Percentiles rank a stretch among this genome's conserved stretches.
Evolutionary conservation across 192 early-diverging fungal species (phyloP).

Genomic region (Kappamyces sp.): DNA sequence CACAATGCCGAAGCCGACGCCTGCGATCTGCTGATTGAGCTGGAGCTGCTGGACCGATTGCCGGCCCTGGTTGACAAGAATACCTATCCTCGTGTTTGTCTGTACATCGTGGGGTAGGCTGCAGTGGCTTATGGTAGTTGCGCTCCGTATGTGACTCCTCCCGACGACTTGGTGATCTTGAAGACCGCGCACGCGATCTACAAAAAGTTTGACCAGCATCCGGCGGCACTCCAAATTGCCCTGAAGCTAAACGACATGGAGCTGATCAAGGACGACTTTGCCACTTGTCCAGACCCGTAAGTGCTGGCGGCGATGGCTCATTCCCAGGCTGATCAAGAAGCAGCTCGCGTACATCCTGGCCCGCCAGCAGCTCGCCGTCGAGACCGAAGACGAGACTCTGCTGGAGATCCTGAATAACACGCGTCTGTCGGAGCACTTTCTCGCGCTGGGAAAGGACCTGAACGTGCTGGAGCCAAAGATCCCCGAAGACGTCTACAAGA

Average conservation of each 20-base stretch:
- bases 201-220: slow-evolving; percentile 68
- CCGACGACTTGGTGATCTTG: slow-evolving; percentile 78
- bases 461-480: slow-evolving; percentile 92
- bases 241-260: slow-evolving; percentile 76
- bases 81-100: slow-evolving; percentile 87
- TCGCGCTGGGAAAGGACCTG: slow-evolving; percentile 82
- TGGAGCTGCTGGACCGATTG: slow-evolving; percentile 77
- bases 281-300: slow-evolving; percentile 70
- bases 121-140: slow-evolving; percentile 50
- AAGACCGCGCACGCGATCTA: slow-evolving; percentile 88
- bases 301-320: slow-evolving; percentile 16
- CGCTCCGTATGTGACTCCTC: slow-evolving; percentile 84
- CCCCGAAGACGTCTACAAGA: slow-evolving; percentile 98
- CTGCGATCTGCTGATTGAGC: slow-evolving; percentile 87
- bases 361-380: slow-evolving; percentile 74
- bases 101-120: slow-evolving; percentile 81
- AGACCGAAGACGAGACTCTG: slow-evolving; percentile 75
- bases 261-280: slow-evolving; percentile 82
- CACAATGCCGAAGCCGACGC: slow-evolving; percentile 99
- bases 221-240: slow-evolving; percentile 80
- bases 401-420: slow-evolving; percentile 86
- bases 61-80: slow-evolving; percentile 84
- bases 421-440: slow-evolving; percentile 78
- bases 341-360: slow-evolving; percentile 94
- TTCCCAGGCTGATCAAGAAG: slow-evolving; percentile 68